These are phyloP conservation scores for Aspergillus campestris DNA, from an alignment of 495 filamentous ascomycete genomes.

Conservation along the genomic window DNA sequence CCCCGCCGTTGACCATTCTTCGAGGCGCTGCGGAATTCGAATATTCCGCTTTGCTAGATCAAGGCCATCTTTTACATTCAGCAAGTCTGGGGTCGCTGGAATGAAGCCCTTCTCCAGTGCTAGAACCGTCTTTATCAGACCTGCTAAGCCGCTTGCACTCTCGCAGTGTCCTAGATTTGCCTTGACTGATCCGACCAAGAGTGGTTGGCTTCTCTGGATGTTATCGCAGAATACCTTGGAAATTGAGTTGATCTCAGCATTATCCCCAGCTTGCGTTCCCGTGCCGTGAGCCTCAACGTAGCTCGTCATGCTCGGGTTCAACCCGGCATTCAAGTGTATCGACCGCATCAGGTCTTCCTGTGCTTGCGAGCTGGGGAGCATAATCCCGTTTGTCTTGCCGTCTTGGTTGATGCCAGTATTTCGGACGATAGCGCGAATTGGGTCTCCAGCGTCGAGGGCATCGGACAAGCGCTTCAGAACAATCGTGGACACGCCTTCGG, in stretches of 20 bases:
- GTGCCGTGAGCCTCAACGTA: constrained; percentile 40
- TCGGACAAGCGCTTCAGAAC: constrained; percentile 22
- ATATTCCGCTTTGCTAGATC: constrained; percentile 7
- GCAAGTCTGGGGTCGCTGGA: constrained; percentile 30
- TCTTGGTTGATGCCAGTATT: constrained; percentile 28
- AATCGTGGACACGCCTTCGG: constrained; percentile 1
- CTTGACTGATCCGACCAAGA: constrained; percentile 29
- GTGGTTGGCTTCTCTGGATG: background rate
- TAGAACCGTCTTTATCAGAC: constrained; percentile 50
- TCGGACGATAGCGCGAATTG: constrained; percentile 25
- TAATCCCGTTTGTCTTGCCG: constrained; percentile 26
- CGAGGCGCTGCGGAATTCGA: constrained; percentile 5
- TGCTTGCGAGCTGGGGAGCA: constrained; percentile 17
- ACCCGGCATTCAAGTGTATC: constrained; percentile 13
- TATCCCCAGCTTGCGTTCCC: constrained; percentile 31
- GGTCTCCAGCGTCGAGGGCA: constrained; percentile 24
- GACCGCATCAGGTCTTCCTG: constrained; percentile 24
- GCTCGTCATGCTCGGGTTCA: constrained; percentile 14
- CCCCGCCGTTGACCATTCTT: constrained; percentile 24
- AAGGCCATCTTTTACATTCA: constrained; percentile 26
- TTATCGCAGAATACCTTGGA: background rate
- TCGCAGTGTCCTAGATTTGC: constrained; percentile 48
- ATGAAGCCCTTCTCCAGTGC: constrained; percentile 46
- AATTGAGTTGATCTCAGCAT: background rate
- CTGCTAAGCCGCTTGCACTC: constrained; percentile 48